A percentile compares a stretch with the other conserved stretches of the same genome.
phyloP scores from a whole-genome alignment of 768 basidiomycete genomes.

The Lentinula sp. region DNA sequence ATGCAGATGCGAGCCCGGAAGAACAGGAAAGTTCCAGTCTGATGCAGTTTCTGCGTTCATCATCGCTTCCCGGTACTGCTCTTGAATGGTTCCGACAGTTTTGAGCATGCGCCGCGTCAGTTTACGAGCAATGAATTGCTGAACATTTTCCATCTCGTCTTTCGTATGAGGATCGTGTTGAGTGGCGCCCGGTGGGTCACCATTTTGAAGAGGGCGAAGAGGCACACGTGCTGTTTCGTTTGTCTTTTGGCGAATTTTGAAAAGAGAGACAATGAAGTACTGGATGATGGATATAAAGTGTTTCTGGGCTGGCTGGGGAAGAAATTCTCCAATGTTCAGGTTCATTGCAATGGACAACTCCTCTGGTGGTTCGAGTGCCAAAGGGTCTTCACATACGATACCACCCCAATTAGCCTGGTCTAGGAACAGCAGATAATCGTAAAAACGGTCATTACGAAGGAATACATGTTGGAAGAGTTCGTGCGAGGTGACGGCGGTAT shows the following conservation, averaged over 20 bases:
- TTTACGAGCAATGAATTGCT: conserved; percentile 72
- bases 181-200: conserved; percentile 53
- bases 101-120: conserved; percentile 79
- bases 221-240: conserved; percentile 61
- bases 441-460: conserved; percentile 81
- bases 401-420: conserved; percentile 91
- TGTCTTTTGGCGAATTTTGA: conserved; percentile 61
- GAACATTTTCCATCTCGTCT: conserved; percentile 60
- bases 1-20: conserved; percentile 81
- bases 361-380: conserved; percentile 61
- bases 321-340: conserved; percentile 91
- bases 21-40: conserved; percentile 74
- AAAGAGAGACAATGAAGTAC: conserved; percentile 82
- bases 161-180: conserved; percentile 63
- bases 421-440: conserved; percentile 94
- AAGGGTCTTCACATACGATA: conserved; percentile 76
- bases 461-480: conserved; percentile 94
- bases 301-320: conserved; percentile 75
- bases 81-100: conserved; percentile 55
- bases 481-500: conserved; percentile 87
- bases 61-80: conserved; percentile 53
- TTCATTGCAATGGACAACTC: conserved; percentile 73
- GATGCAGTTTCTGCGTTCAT: conserved; percentile 46
- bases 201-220: conserved; percentile 60
- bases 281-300: conserved; percentile 72